These are phyloP conservation scores for Moringa oleifera DNA, from an alignment of 345 rosid genomes.

Conservation along the genomic window DNA sequence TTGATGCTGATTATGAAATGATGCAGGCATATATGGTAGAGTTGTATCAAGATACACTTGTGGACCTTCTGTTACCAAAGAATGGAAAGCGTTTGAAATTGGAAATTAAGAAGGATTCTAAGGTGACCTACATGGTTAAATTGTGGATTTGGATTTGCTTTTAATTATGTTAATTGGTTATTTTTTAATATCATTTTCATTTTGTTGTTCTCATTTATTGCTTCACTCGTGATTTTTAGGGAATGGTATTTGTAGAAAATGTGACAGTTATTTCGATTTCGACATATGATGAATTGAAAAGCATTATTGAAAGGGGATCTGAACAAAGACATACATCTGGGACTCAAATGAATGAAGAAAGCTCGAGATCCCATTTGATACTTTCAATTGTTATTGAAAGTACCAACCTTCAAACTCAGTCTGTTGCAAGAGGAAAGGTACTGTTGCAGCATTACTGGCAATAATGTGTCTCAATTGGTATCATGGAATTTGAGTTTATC, in stretches of 20 bases:
- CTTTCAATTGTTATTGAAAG: conserved; percentile 87
- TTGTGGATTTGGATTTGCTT: neutral
- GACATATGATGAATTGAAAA: conserved; percentile 62
- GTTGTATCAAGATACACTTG: conserved; percentile 88
- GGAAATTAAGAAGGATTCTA: conserved; percentile 92
- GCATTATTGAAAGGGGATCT: conserved; percentile 72
- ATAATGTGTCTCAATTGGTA: neutral
- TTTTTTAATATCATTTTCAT: neutral
- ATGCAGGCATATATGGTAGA: conserved; percentile 93
- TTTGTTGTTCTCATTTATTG: conserved; percentile 11
- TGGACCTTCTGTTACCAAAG: conserved; percentile 77
- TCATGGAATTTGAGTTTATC: conserved; percentile 9
- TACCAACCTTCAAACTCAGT: conserved; percentile 92
- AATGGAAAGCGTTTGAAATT: conserved; percentile 61
- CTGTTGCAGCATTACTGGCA: neutral
- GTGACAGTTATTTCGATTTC: conserved; percentile 67
- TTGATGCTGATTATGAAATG: conserved; percentile 13
- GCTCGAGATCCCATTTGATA: conserved; percentile 91
- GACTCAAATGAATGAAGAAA: conserved; percentile 95
- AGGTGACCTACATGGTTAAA: conserved; percentile 37
- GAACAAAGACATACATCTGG: conserved; percentile 81
- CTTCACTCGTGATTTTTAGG: conserved; percentile 40
- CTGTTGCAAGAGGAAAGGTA: conserved; percentile 94
- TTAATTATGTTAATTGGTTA: no score
- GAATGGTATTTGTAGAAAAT: conserved; percentile 91